Evolutionary conservation across 192 early-diverging fungal genomes (phyloP).

Genomic region (Coemansia umbellata): DNA sequence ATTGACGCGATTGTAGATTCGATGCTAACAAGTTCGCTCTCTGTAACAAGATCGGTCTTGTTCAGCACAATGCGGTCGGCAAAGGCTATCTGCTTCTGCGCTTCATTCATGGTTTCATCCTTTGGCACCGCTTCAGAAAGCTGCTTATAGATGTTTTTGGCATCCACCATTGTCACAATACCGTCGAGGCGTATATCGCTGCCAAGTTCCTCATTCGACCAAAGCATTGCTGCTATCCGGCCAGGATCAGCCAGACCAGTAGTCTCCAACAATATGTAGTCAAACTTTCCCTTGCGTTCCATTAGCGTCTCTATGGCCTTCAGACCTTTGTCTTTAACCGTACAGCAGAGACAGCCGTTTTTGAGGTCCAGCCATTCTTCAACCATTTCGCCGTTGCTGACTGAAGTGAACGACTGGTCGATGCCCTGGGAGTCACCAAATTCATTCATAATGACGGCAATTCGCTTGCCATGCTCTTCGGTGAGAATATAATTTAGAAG

Average conservation of each 20-base stretch:
- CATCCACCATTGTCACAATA: slow-evolving; percentile 83
- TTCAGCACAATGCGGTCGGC: slow-evolving; percentile 87
- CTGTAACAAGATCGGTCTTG: slow-evolving; percentile 72
- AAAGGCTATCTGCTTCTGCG: slow-evolving; percentile 69
- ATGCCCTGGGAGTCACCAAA: slow-evolving; percentile 96
- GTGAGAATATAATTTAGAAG: slow-evolving; percentile 81
- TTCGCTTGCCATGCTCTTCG: slow-evolving; percentile 86
- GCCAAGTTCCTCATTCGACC: slow-evolving; percentile 92
- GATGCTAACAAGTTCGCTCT: slow-evolving; percentile 32
- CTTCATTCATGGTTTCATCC: slow-evolving; percentile 70
- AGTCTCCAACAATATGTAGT: slow-evolving; percentile 95
- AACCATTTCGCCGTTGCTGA: slow-evolving; percentile 72
- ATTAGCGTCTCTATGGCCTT: slow-evolving; percentile 91
- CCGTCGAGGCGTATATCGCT: slow-evolving; percentile 89
- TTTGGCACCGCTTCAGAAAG: slow-evolving; percentile 36
- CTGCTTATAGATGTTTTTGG: slow-evolving; percentile 61
- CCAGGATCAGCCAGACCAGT: slow-evolving; percentile 74
- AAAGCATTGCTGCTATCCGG: slow-evolving; percentile 93
- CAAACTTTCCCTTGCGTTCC: slow-evolving; percentile 88
- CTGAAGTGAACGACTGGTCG: slow-evolving; percentile 83
- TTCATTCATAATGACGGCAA: slow-evolving; percentile 98
- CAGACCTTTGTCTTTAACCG: slow-evolving; percentile 93
- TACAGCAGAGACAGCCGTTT: slow-evolving; percentile 98
- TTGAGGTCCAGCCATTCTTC: slow-evolving; percentile 97
- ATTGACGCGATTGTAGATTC: slow-evolving; percentile 39